Evolutionary conservation across 805 yeast genomes (phyloP).

Genomic region (Suhomyces sp.): DNA sequence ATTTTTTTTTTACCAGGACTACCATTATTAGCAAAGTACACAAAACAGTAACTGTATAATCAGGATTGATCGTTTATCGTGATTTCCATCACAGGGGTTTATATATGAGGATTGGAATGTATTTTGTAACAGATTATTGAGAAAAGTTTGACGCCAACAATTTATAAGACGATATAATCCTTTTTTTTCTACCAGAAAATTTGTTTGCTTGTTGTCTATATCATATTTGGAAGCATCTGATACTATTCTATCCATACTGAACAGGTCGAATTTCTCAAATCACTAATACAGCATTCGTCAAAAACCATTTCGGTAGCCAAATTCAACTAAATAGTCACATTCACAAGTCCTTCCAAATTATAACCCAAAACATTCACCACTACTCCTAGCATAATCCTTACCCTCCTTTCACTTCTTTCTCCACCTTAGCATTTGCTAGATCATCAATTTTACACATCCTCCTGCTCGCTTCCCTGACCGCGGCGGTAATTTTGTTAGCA

Average conservation of each 20-base stretch:
- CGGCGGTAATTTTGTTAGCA: neutral
- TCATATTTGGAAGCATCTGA: neutral
- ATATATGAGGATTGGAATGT: neutral
- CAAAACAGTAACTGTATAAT: conserved; percentile 8
- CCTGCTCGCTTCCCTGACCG: neutral
- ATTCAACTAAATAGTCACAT: neutral
- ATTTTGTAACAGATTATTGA: conserved; percentile 1
- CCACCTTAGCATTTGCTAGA: neutral
- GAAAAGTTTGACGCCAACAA: neutral
- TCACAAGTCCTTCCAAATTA: neutral
- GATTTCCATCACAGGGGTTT: conserved; percentile 1
- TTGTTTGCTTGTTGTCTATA: neutral
- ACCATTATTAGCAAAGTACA: conserved; percentile 7
- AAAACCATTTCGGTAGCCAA: neutral
- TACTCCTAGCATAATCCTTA: neutral
- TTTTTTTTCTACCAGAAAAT: neutral
- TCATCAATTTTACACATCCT: neutral
- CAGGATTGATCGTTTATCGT: conserved; percentile 10
- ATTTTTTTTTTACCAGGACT: conserved; percentile 1
- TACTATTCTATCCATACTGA: neutral
- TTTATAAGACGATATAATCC: neutral
- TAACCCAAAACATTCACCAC: neutral
- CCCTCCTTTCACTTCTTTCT: neutral
- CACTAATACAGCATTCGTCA: neutral
- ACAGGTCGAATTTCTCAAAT: neutral